Evolutionary conservation across 306 rosid species (phyloP), one percentile per base, ranked within the genome.

Genomic region (Cucurbita pepo): DNA sequence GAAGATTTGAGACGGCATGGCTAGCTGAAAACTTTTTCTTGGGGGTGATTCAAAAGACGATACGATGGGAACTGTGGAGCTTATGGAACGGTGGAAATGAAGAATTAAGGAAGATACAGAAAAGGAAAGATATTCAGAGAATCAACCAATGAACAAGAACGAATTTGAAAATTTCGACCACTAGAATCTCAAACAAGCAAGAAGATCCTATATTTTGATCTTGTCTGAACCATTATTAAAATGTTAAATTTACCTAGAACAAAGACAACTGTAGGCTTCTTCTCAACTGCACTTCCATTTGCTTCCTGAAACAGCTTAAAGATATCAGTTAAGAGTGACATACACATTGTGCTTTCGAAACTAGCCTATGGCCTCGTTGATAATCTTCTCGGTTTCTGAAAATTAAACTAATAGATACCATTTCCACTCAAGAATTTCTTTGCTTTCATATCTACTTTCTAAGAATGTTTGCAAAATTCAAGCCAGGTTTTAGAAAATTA

Each of bases 261-360:
- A 83, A 86, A 88, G 69, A 88, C 84, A 78, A 86, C 84, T 8
- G 91, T 86, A 58, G 86, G 91, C 5, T 81, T 88, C 85, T 85
- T 86, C 77, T 69, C 79, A 59, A 69, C 75, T 58, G 76, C 6
- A 56, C 79, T 81, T 78, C 89, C 89, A 78, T 78, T 80, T 76
- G 77, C 81, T 79, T 71, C 85, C 95, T 86, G 78, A 54, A 77
- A 77, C 36, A 77, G 67, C 65, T 71, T 58, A 48, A 76, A 76
- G 8, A 14, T 22, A 43, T 40, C 69, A 57, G 14, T 73, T 12
- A 57, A 45, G 16, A 19, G 25, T 25, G 25, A 71, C 21, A n/a
- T 38, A 9, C 8, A 62, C 34, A 30, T 30, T 30, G 34, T 30
- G 34, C 34, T 30, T 30, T 30, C 34, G 34, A 30, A 30, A 30